Conservation (phyloP, 2,329 filamentous ascomycete species). For the Arthrobotrys conoides region DNA sequence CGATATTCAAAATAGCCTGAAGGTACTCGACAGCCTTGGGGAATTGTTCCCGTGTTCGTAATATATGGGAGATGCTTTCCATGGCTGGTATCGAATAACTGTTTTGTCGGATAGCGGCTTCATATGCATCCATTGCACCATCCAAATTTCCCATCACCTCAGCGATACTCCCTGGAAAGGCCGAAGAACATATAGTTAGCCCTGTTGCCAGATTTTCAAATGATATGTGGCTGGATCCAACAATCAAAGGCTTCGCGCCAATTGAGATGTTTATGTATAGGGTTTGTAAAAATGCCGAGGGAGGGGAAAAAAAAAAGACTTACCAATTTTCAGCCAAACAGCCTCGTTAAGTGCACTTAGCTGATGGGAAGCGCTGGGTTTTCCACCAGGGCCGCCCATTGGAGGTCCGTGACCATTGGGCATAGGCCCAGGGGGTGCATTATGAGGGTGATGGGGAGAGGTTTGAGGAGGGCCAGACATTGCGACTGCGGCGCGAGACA, state of each 20-base stretch:
- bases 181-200: slow-evolving; percentile 52
- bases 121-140: slow-evolving; percentile 89
- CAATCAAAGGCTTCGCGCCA: slow-evolving; percentile 22
- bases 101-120: slow-evolving; percentile 89
- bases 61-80: slow-evolving; percentile 92
- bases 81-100: slow-evolving; percentile 89
- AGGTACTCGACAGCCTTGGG: slow-evolving; percentile 94
- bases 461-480: slow-evolving; percentile 79
- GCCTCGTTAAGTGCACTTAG: slow-evolving; percentile 84
- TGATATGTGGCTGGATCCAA: slow-evolving; percentile 17
- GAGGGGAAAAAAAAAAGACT: slow-evolving; percentile 65
- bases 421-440: slow-evolving; percentile 75
- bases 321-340: slow-evolving; percentile 95
- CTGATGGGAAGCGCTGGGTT: slow-evolving; percentile 78
- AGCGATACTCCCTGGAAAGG: slow-evolving; percentile 79
- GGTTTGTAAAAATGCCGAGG: slow-evolving; percentile 1
- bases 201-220: slow-evolving; percentile 1
- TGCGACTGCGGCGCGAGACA: slow-evolving; percentile 87
- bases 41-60: slow-evolving; percentile 93
- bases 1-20: slow-evolving; percentile 89
- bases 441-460: slow-evolving; percentile 73
- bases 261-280: slow-evolving; percentile 39
- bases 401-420: slow-evolving; percentile 71
- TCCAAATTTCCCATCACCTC: slow-evolving; percentile 91
- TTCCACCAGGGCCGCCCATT: slow-evolving; percentile 71